Evolutionary conservation across 31 red algal species (phyloP).

Genomic region (Asparagopsis taxiformis): DNA sequence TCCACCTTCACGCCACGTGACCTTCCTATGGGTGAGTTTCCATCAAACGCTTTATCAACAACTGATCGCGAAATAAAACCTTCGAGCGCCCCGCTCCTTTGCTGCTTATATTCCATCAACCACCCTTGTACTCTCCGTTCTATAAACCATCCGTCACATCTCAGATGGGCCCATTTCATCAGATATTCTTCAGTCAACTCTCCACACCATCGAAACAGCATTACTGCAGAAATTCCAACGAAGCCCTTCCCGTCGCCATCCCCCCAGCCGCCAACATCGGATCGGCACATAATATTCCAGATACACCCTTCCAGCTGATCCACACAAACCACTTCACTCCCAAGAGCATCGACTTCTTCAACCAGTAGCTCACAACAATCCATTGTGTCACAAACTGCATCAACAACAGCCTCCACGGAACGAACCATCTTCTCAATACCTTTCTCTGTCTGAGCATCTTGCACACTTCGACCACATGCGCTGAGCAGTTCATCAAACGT

Average conservation of each 20-base stretch:
- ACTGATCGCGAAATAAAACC: not conserved
- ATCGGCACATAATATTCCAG: not conserved
- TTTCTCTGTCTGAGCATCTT: not conserved
- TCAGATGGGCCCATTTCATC: not conserved
- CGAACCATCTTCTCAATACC: not conserved
- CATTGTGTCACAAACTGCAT: not conserved
- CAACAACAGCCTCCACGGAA: not conserved
- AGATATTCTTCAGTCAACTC: not conserved
- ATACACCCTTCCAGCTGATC: not conserved
- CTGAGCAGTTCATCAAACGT: not conserved
- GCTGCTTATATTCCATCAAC: not conserved
- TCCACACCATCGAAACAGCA: not conserved
- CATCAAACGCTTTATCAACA: not conserved
- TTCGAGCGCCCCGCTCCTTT: not conserved
- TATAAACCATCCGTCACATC: not conserved
- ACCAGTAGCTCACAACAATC: not conserved
- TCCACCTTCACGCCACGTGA: not conserved
- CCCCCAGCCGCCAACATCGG: not conserved
- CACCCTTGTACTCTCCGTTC: not conserved
- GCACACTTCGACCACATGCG: not conserved
- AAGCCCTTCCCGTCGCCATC: not conserved
- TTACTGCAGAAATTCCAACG: not conserved
- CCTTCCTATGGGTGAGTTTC: not conserved
- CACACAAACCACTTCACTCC: not conserved
- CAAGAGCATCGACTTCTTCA: not conserved